Evolutionary conservation across 1,139 yeast species (phyloP), one percentile per base, ranked within the genome.

Genomic region (Taiozyma sp.): DNA sequence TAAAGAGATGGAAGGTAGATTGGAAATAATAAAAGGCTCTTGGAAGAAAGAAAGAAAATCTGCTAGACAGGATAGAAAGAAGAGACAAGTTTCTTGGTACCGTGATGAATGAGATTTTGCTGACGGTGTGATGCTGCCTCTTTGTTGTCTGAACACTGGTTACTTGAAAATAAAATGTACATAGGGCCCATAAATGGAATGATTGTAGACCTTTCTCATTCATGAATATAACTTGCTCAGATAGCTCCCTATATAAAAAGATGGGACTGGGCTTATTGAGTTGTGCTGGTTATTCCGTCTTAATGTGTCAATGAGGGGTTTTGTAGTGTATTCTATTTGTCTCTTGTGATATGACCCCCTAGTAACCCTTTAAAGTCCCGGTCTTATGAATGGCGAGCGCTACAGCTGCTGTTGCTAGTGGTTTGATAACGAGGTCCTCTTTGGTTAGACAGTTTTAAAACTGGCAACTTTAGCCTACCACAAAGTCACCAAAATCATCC

Each of bases 11-110:
- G 62, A 67, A 29, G 50, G 57, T 11, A 68, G 80, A 52, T 64
- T 81, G 52, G 63, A 65, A 11, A 61, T 64, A 26, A 75, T 78
- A 51, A 70, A 76, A 56, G 62, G 67, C 30, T 66, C 68, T 50
- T 82, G 88, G 88, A 70, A 75, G 66, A 50, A 70, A 68, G 42
- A 86, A 72, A 57, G 71, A 75, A 60, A 67, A 74, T 67, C 82
- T 88, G 93, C 81, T 4, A 70, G 81, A 54, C 59, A 62, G 19
- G 82, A 80, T 56, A 73, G 83, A 59, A 65, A 68, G 56, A 77
- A 80, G 67, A 73, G 88, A 66, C 75, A 72, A 53, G 69, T 72
- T 56, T 66, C 75, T 67, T 83, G 88, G 88, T 74, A 81, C 57
- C 73, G 85, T 56, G 85, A 81, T 61, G 83, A 76, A 59, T 78